A percentile compares a stretch with the other conserved stretches of the same genome.
Conservation (phyloP, 768 basidiomycete species). For the Mycena leptocephala region DNA sequence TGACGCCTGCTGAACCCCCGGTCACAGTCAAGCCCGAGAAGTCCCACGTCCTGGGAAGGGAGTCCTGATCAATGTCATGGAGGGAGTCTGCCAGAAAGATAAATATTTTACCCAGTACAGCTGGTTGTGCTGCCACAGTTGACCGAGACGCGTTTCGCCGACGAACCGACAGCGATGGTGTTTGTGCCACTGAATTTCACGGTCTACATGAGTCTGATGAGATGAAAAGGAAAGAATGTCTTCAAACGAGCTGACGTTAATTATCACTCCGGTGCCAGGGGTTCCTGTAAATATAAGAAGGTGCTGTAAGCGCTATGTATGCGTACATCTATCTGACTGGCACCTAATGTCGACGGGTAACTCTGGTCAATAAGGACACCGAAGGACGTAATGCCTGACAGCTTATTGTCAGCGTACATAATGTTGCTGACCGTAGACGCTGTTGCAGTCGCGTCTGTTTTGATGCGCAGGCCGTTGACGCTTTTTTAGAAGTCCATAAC, state of each 20-base stretch:
- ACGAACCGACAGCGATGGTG: not conserved
- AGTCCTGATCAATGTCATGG: too few species aligned
- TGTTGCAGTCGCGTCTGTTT: conserved; percentile 34
- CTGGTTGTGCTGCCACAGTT: not conserved
- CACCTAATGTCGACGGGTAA: conserved; percentile 37
- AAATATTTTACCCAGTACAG: not conserved
- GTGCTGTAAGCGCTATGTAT: too few species aligned
- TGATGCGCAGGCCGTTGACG: conserved; percentile 39
- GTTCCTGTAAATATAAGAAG: too few species aligned
- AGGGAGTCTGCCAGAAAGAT: too few species aligned
- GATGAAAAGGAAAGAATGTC: too few species aligned
- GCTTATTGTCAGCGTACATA: conserved; percentile 37
- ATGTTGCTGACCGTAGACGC: conserved; percentile 35
- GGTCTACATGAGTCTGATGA: too few species aligned
- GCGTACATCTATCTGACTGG: too few species aligned
- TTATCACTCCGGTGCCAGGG: too few species aligned
- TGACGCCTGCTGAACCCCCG: too few species aligned
- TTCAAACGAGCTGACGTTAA: too few species aligned
- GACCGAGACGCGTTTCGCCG: not conserved
- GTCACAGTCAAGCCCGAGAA: too few species aligned
- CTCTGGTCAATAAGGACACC: conserved; percentile 41
- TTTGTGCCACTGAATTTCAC: not conserved
- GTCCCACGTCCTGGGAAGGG: too few species aligned
- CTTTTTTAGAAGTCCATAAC: not conserved
- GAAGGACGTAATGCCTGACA: conserved; percentile 35